Base-by-base conservation (phyloP, 2,329 filamentous ascomycete species). In the Neofusicoccum umdonicola region DNA sequence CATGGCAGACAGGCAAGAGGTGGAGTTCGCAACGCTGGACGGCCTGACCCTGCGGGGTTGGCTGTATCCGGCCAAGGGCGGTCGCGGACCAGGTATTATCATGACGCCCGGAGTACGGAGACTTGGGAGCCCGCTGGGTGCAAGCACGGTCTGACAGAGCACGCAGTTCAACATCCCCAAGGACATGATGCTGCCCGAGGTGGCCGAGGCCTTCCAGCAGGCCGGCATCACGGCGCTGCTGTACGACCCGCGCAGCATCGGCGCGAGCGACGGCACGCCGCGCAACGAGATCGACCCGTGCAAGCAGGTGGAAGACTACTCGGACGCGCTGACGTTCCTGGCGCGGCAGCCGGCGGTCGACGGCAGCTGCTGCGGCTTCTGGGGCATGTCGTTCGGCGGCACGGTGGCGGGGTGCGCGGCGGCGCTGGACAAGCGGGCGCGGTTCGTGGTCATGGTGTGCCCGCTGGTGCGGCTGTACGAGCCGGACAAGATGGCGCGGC, bases 1-100 rank as follows among this genome's bases (percentile, higher is more conserved):
- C 22, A 31, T 31, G 27, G 5, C 27, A 31, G 27, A 5, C 27
- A 31, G 27, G 27, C 27, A 73, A 64, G 72, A 78, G 50, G 74
- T 81, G 51, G 74, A 80, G 64, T 79, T 80, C 70, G 73, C 74
- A 47, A 80, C 80, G 6, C 54, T 79, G 2, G 79, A 81, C 68
- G 78, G 78, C 6, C 48, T 79, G 4, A 77, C 71, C 8, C 68
- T 82, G 8, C 70, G 75, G 13, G 80, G 78, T 9, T 71, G 69
- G 66, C 69, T 82, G 12, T 81, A 75, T 65, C 70, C 73, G 31
- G 76, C 73, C 8, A 51, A 52, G 27, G 27, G 27, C 17, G n/a
- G 34, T 54, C 52, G 58, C 52, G 72, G 70, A 4, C 69, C 75
- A 3, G 74, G 65, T 19, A 67, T 76, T n/a, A 68, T 76, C 19